Base-by-base conservation (phyloP, 306 rosid species). In the Inga oerstediana region DNA sequence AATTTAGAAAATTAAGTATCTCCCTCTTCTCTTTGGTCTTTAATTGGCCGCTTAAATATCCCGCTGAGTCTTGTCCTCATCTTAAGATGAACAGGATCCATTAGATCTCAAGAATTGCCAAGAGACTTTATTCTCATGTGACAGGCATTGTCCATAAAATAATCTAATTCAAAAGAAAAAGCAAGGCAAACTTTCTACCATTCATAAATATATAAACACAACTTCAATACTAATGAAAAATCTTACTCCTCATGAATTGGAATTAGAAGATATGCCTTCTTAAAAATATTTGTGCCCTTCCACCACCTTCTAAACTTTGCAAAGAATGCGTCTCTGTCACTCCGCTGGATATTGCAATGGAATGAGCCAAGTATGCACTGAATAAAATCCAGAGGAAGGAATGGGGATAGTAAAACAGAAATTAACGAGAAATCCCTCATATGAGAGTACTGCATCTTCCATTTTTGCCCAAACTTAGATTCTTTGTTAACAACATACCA, bases 241-340 rank as follows among this genome's bases (percentile, higher is more conserved):
- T 79, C 97, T 92, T 88, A 96, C 99, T 88, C 92, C 88, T 93
- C 94, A 16, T 94, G 90, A 52, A 96, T 90, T 8, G 99, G 99
- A 88, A 96, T 90, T 82, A 96, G 91, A 81, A 96, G 72, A 72
- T 94, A 96, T 30, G 98, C 93, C 91, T 96, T 96, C 87, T 93
- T 87, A 85, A 96, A 96, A 84, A 96, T 86, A 88, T 92, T 89
- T 80, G 91, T 90, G 79, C 99, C 98, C 82, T 92, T 96, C 99
- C 99, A 96, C 99, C 99, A 96, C 84, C 99, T 91, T 88, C 98
- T 90, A 83, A 96, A 91, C 93, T 90, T 96, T 68, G 78, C 76
- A 87, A 92, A 96, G 85, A 82, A 83, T 16, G 78, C 37, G 73
- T 87, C 94, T 79, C 87, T 88, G 85, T 86, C 89, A 75, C 81